Evolutionary conservation across 2,329 filamentous ascomycete species (phyloP).

Genomic region (Myriosclerotinia duriaeana): DNA sequence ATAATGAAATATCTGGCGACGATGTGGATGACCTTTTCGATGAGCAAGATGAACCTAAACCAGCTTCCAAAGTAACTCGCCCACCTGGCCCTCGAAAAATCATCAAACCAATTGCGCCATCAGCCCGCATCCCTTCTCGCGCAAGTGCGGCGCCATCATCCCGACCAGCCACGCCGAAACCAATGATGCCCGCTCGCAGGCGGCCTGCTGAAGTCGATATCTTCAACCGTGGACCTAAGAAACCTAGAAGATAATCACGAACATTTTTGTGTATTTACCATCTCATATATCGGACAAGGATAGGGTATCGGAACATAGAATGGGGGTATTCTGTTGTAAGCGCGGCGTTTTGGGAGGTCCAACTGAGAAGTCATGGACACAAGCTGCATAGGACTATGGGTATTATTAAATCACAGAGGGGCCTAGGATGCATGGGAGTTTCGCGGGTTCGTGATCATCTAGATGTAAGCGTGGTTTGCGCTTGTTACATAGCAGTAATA

Average conservation of each 20-base stretch:
- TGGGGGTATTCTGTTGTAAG: not conserved
- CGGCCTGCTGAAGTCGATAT: slow-evolving; percentile 8
- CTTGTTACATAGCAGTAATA: not conserved
- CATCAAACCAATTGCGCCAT: slow-evolving; percentile 7
- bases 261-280: slow-evolving; percentile 1
- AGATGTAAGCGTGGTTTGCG: not conserved
- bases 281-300: not conserved
- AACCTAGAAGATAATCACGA: slow-evolving; percentile 16
- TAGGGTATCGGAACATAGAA: not conserved
- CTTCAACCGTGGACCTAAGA: slow-evolving; percentile 26
- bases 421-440: not conserved
- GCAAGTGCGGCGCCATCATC: slow-evolving; percentile 13
- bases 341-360: not conserved
- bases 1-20: slow-evolving; percentile 30
- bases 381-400: not conserved
- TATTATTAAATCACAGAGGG: not conserved
- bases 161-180: slow-evolving; percentile 1
- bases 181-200: slow-evolving; percentile 19
- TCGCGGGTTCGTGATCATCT: not conserved
- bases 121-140: slow-evolving; percentile 15
- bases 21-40: slow-evolving; percentile 35
- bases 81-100: slow-evolving; percentile 21
- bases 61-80: slow-evolving; percentile 6
- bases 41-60: slow-evolving; percentile 19
- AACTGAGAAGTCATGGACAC: not conserved